phyloP scores from a whole-genome alignment of 345 rosid species.

The Hevea brasiliensis region DNA sequence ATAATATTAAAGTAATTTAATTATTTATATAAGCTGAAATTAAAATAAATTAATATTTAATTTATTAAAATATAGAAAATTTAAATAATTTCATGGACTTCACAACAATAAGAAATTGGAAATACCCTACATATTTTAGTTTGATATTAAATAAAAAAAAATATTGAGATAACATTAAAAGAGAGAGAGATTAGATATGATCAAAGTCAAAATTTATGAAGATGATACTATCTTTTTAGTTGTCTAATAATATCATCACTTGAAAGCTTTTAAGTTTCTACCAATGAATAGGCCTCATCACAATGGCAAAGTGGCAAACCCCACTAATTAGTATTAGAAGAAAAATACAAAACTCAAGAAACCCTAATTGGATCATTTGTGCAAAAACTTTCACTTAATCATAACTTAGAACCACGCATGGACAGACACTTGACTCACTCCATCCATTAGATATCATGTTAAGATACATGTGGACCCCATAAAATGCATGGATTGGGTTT shows the following conservation, averaged over 20 bases:
- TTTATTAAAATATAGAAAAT: too few relatives aligned
- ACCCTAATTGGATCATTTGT: slow-evolving; percentile 27
- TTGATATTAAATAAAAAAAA: background rate
- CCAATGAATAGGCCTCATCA: background rate
- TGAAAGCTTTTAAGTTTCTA: background rate
- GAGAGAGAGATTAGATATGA: background rate
- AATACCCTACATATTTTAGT: background rate
- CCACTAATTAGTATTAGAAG: background rate
- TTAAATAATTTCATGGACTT: too few relatives aligned
- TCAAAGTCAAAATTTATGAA: background rate
- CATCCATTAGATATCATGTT: too few relatives aligned
- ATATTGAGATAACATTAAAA: background rate
- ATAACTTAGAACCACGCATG: background rate
- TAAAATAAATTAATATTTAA: too few relatives aligned
- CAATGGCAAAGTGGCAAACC: too few relatives aligned
- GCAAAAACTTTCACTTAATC: slow-evolving; percentile 13
- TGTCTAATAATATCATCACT: slow-evolving; percentile 9
- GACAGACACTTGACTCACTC: too few relatives aligned
- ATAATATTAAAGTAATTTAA: too few relatives aligned
- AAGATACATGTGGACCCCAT: slow-evolving; percentile 21
- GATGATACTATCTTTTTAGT: background rate
- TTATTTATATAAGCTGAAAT: too few relatives aligned
- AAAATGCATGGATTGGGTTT: slow-evolving; percentile 44
- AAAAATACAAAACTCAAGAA: slow-evolving; percentile 9
- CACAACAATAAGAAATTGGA: background rate